phyloP scores from a whole-genome alignment of 148 eudicot species.

The Spergularia marina region DNA sequence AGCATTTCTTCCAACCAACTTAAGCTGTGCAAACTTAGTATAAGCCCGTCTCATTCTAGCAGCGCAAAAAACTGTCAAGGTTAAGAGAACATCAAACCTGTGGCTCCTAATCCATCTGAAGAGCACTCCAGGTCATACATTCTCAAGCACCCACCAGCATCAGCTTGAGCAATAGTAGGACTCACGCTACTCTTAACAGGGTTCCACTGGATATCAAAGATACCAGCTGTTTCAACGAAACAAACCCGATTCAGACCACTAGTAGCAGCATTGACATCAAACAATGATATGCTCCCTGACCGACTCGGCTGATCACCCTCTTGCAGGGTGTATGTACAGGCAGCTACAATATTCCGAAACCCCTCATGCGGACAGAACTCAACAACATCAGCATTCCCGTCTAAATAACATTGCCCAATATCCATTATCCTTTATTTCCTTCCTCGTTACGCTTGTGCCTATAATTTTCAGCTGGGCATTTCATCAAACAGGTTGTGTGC shows the following conservation, averaged over 20 bases:
- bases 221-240: conserved; percentile 60
- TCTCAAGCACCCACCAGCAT: conserved; percentile 80
- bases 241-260: conserved; percentile 45
- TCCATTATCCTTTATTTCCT: neutral
- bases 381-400: conserved; percentile 84
- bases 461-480: conserved; percentile 31
- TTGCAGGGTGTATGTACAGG: conserved; percentile 72
- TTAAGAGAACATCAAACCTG: conserved; percentile 33
- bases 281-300: conserved; percentile 66
- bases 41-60: neutral
- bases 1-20: too few species aligned
- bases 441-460: neutral
- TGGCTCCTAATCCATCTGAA: conserved; percentile 28
- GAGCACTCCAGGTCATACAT: conserved; percentile 42
- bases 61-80: neutral
- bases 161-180: conserved; percentile 83
- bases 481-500: conserved; percentile 52
- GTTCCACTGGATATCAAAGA: conserved; percentile 89
- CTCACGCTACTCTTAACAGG: conserved; percentile 33
- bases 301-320: conserved; percentile 68
- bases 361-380: conserved; percentile 83
- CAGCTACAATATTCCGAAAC: conserved; percentile 61
- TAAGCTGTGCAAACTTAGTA: neutral
- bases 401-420: conserved; percentile 44
- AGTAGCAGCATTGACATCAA: conserved; percentile 50